Percentiles rank a stretch among this genome's conserved stretches.
phyloP scores from a whole-genome alignment of 352 stramenopile genomes.

The Phytophthora ramorum region DNA sequence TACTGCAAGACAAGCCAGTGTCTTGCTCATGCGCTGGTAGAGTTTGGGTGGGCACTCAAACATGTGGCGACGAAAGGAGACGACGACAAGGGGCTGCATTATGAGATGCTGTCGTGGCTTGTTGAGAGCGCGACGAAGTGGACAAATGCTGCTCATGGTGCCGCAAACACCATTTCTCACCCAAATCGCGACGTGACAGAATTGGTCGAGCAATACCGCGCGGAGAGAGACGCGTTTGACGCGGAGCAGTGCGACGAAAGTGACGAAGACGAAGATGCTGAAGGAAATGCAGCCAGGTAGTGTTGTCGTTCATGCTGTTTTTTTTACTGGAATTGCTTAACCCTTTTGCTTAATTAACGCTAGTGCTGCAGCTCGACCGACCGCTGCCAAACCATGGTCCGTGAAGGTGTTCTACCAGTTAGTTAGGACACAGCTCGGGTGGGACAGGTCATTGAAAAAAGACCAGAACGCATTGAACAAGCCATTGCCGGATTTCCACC shows the following conservation, averaged over 20 bases:
- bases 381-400: too few species aligned
- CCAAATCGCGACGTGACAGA: slow-evolving; percentile 12
- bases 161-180: slow-evolving; percentile 3
- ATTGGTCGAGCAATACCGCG: slow-evolving; percentile 14
- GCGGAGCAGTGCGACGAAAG: too few species aligned
- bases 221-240: slow-evolving; percentile 1
- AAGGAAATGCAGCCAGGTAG: too few species aligned
- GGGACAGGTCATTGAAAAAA: neutral
- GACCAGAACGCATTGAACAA: neutral
- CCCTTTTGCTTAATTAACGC: too few species aligned
- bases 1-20: slow-evolving; percentile 8
- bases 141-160: slow-evolving; percentile 11
- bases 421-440: too few species aligned
- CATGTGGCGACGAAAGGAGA: neutral
- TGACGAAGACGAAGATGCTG: too few species aligned
- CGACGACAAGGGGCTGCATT: slow-evolving; percentile 1
- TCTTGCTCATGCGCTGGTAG: slow-evolving; percentile 1
- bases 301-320: too few species aligned
- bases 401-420: too few species aligned
- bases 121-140: neutral
- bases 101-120: slow-evolving; percentile 15
- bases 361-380: too few species aligned
- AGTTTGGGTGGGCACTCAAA: slow-evolving; percentile 12
- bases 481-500: neutral
- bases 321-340: too few species aligned